These are phyloP conservation scores for Aspergillus ruber DNA, from an alignment of 2,329 filamentous ascomycete genomes.

Conservation along the genomic window DNA sequence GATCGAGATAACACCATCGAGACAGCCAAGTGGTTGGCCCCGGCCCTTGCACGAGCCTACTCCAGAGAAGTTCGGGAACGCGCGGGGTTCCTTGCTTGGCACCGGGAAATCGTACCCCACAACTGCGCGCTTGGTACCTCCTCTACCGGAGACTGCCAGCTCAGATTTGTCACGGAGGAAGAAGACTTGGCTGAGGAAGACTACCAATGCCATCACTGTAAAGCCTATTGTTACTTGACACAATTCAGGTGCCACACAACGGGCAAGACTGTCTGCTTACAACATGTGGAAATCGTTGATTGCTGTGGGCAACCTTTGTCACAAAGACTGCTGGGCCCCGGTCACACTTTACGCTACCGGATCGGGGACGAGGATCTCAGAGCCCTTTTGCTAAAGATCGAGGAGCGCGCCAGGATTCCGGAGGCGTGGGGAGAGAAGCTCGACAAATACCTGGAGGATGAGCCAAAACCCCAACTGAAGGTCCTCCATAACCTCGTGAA, in stretches of 20 bases:
- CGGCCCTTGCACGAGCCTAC: constrained; percentile 72
- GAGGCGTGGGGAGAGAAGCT: constrained; percentile 89
- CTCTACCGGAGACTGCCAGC: constrained; percentile 44
- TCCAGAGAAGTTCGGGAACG: constrained; percentile 66
- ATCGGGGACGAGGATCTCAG: constrained; percentile 66
- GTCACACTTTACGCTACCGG: constrained; percentile 71
- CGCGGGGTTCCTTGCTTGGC: constrained; percentile 60
- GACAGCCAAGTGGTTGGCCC: constrained; percentile 90
- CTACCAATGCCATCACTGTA: constrained; percentile 87
- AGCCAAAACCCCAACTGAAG: constrained; percentile 78
- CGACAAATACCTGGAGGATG: constrained; percentile 74
- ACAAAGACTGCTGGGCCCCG: constrained; percentile 61
- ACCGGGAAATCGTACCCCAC: constrained; percentile 52
- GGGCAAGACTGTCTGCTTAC: constrained; percentile 73
- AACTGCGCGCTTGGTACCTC: constrained; percentile 49
- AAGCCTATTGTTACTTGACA: constrained; percentile 84
- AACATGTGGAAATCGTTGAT: constrained; percentile 71
- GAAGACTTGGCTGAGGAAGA: constrained; percentile 81
- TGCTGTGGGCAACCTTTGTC: constrained; percentile 68
- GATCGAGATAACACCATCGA: constrained; percentile 74
- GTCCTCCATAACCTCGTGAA: constrained; percentile 73
- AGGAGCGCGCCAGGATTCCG: constrained; percentile 78
- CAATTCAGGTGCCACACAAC: constrained; percentile 79
- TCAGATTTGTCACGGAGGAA: constrained; percentile 61
- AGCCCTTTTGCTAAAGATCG: constrained; percentile 64